These are phyloP conservation scores for Myriosclerotinia duriaeana DNA, from an alignment of 2,329 filamentous ascomycete species.

Conservation along the genomic window DNA sequence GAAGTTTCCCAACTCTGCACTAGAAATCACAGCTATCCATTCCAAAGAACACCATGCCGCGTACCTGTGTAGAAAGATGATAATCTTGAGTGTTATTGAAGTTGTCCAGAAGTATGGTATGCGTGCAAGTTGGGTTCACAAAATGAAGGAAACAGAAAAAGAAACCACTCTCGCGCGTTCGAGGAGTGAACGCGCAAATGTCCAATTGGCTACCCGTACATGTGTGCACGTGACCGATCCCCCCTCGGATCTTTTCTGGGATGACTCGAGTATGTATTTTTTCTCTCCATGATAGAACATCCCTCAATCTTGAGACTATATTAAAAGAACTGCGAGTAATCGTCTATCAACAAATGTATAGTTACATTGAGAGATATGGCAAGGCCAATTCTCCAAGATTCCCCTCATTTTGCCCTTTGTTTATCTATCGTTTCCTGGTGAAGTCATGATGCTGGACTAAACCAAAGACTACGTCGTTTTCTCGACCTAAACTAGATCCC, in stretches of 20 bases:
- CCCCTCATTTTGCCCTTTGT: neutral
- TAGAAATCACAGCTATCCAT: neutral
- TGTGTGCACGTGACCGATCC: neutral
- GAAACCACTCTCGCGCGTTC: neutral
- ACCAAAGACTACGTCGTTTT: neutral
- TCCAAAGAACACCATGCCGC: neutral
- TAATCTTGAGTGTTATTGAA: neutral
- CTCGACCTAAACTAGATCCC: neutral
- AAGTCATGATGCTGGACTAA: conserved; percentile 8
- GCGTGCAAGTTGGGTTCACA: neutral
- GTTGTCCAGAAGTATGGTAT: neutral
- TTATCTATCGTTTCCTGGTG: neutral
- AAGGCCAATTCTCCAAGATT: neutral
- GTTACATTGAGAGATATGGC: neutral
- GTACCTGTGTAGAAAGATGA: neutral
- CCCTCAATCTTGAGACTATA: too few relatives aligned
- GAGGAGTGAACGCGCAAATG: conserved; percentile 2
- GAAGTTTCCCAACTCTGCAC: neutral
- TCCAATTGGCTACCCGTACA: neutral
- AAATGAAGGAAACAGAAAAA: neutral
- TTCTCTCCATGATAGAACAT: too few relatives aligned
- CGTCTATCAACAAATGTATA: neutral
- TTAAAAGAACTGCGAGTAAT: neutral
- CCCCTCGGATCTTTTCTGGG: neutral
- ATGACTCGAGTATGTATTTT: neutral